Percentiles rank a stretch among this genome's conserved stretches.
Evolutionary conservation across 805 yeast species (phyloP).

Genomic region (Candida endomychidarum): DNA sequence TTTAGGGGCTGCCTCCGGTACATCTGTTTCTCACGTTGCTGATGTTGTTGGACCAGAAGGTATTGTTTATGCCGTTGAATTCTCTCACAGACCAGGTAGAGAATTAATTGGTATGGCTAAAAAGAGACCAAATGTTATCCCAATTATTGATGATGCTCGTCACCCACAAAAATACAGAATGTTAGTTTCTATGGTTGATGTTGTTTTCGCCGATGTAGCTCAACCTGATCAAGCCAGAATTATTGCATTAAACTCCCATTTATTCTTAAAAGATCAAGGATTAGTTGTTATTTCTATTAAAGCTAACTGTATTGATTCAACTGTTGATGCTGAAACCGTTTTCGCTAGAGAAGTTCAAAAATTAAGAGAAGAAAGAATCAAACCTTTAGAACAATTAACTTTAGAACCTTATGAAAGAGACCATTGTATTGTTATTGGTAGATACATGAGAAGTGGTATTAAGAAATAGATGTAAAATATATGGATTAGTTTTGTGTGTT

Average conservation of each 20-base stretch:
- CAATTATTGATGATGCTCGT: conserved; percentile 99
- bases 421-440: conserved; percentile 98
- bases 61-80: conserved; percentile 97
- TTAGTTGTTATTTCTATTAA: conserved; percentile 98
- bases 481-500: neutral
- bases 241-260: conserved; percentile 95
- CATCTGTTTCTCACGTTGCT: conserved; percentile 97
- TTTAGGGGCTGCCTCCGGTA: conserved; percentile 99
- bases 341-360: conserved; percentile 99
- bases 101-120: conserved; percentile 99
- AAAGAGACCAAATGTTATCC: conserved; percentile 99
- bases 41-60: conserved; percentile 99
- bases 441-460: conserved; percentile 88
- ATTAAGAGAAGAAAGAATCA: conserved; percentile 97
- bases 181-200: conserved; percentile 98
- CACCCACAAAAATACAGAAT: conserved; percentile 99
- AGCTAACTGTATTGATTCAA: conserved; percentile 99
- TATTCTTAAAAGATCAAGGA: conserved; percentile 97
- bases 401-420: conserved; percentile 99
- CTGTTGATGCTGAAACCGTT: conserved; percentile 98
- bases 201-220: conserved; percentile 98
- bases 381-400: conserved; percentile 97
- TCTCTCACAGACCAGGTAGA: conserved; percentile 99
- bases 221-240: conserved; percentile 99
- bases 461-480: conserved; percentile 35